These are phyloP conservation scores for Colletotrichum musae DNA, from an alignment of 2,329 filamentous ascomycete genomes.

Conservation along the genomic window DNA sequence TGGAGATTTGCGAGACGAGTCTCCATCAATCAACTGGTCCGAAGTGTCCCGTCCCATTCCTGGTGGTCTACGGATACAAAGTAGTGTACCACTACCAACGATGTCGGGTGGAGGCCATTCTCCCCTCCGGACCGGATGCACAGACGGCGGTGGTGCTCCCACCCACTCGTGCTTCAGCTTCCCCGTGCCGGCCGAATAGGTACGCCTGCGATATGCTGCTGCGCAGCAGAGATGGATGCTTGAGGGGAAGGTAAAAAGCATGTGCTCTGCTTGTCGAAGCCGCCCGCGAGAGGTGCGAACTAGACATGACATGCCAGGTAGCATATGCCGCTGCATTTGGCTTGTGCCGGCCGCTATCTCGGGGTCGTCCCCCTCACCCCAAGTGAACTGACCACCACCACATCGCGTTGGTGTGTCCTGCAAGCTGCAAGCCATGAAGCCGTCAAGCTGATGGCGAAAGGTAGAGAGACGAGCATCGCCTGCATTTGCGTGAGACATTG, in stretches of 20 bases:
- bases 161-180: not conserved
- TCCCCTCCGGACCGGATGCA: conserved; percentile 37
- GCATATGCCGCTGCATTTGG: conserved; percentile 26
- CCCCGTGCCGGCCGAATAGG: conserved; percentile 29
- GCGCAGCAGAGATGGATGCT: not conserved
- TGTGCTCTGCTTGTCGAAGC: conserved; percentile 10
- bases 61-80: conserved; percentile 24
- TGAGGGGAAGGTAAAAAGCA: conserved; percentile 7
- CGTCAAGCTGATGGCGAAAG: conserved; percentile 11
- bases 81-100: not conserved
- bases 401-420: conserved; percentile 30
- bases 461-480: conserved; percentile 11
- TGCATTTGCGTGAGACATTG: conserved; percentile 32
- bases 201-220: not conserved
- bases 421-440: conserved; percentile 40
- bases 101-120: conserved; percentile 6
- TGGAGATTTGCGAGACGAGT: conserved; percentile 33
- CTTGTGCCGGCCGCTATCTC: conserved; percentile 35
- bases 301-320: conserved; percentile 11
- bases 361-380: conserved; percentile 25
- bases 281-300: conserved; percentile 1
- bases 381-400: conserved; percentile 17
- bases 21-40: conserved; percentile 39
- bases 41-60: conserved; percentile 29
- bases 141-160: conserved; percentile 1